Evolutionary conservation across 1,284 basidiomycete species (phyloP).

Genomic region (Malassezia equina): DNA sequence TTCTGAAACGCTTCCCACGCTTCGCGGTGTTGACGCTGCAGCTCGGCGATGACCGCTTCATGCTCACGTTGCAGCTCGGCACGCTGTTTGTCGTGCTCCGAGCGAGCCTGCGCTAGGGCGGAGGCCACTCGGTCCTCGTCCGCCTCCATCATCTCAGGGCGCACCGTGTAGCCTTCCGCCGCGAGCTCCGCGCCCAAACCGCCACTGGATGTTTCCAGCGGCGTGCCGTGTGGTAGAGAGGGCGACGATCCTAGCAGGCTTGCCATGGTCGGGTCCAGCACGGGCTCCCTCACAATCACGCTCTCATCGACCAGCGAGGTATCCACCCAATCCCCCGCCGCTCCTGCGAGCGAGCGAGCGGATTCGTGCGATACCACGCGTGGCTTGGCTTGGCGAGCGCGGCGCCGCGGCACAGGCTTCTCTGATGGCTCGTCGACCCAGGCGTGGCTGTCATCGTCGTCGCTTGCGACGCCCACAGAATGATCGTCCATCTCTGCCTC

Average conservation of each 20-base stretch:
- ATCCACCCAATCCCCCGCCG: constrained; percentile 14
- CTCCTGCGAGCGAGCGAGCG: not conserved
- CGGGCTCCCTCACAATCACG: constrained; percentile 8
- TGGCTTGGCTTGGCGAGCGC: constrained; percentile 12
- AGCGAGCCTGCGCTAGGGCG: not conserved
- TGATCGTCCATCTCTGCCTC: constrained; percentile 8
- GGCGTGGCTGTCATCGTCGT: constrained; percentile 21
- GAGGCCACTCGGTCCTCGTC: constrained; percentile 1
- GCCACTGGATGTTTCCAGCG: not conserved
- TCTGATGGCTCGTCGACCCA: constrained; percentile 35
- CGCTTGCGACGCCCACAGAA: constrained; percentile 21
- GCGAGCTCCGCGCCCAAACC: constrained; percentile 11
- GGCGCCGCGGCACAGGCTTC: constrained; percentile 18
- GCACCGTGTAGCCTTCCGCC: not conserved
- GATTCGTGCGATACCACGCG: constrained; percentile 12
- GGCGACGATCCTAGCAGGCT: constrained; percentile 2
- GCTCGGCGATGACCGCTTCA: not conserved
- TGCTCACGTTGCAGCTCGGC: not conserved
- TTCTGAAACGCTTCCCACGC: not conserved
- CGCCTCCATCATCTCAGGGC: constrained; percentile 10
- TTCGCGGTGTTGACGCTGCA: not conserved
- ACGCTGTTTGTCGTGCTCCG: not conserved
- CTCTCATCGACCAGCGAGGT: constrained; percentile 12
- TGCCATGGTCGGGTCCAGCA: constrained; percentile 13
- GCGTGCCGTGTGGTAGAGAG: not conserved